phyloP scores from a whole-genome alignment of 2,329 filamentous ascomycete genomes.

The Aspergillus intermedius region DNA sequence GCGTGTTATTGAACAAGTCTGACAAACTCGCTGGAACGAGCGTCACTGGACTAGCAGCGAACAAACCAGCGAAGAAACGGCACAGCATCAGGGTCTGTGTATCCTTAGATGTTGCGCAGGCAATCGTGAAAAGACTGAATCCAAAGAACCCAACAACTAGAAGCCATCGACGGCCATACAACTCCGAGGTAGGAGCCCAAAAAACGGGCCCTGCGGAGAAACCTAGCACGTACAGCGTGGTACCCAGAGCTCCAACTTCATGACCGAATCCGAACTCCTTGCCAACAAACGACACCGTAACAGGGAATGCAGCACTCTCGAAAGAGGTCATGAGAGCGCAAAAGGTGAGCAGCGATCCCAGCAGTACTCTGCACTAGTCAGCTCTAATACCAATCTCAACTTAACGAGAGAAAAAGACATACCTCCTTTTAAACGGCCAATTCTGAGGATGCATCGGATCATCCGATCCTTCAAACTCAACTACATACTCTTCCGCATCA shows the following conservation, averaged over 20 bases:
- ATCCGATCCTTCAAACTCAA: conserved; percentile 48
- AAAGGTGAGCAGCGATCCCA: conserved; percentile 11
- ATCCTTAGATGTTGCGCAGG: conserved; percentile 34
- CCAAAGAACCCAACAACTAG: conserved; percentile 36
- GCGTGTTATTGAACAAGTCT: conserved; percentile 44
- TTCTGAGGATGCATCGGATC: conserved; percentile 49
- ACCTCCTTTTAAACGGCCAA: conserved; percentile 43
- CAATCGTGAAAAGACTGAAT: conserved; percentile 40
- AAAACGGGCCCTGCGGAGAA: conserved; percentile 54
- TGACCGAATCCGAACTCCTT: conserved; percentile 37
- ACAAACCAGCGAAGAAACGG: conserved; percentile 41
- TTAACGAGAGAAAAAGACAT: neutral
- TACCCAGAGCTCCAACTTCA: conserved; percentile 39
- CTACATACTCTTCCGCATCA: conserved; percentile 46
- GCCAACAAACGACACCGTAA: conserved; percentile 52
- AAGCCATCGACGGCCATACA: conserved; percentile 51
- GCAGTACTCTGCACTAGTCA: neutral
- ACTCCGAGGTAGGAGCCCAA: conserved; percentile 56
- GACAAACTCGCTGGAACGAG: conserved; percentile 37
- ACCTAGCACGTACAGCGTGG: conserved; percentile 42
- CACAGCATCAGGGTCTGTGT: conserved; percentile 33
- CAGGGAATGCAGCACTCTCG: conserved; percentile 57
- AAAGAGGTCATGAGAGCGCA: conserved; percentile 40
- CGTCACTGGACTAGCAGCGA: conserved; percentile 34
- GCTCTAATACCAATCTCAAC: no score